Base-by-base conservation (phyloP, 495 filamentous ascomycete species). In the Neurospora tetrasperma region DNA sequence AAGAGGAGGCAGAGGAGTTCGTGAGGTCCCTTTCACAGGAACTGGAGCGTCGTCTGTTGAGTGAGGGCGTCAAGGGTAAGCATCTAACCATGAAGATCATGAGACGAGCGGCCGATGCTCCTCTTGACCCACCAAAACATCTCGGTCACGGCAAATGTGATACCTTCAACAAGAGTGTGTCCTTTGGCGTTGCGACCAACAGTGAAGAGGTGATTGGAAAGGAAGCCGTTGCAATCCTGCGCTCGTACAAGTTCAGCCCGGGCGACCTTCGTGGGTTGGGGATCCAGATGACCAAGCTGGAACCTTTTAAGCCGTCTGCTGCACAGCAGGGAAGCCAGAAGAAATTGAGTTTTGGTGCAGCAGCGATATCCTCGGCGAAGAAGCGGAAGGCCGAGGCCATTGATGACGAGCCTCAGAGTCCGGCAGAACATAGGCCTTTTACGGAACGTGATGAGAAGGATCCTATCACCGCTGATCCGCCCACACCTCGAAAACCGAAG, bases 101-200 rank as follows among this genome's bases (percentile, higher is more conserved):
- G 92, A 86, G 90, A 75, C 89, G 94, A 70, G 88, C 96, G 23
- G 81, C 88, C 42, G 92, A 98, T 82, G 95, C 95, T 7, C 95
- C 96, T 4, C 82, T 97, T 42, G 94, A 97, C 80, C 94, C 96
- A 3, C 91, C 93, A 8, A 99, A 99, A 77, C 93, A 97, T 83
- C 86, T 99, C 4, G 96, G 96, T 0, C 94, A 97, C 81, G 96
- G 96, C 0, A 94, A 96, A 84, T 98, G 95, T 77, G 96, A 98
- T 78, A 91, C 88, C 0, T 94, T 92, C 83, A 97, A 93, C 81
- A 97, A 94, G 79, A 97, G 94, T 73, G 81, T 91, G 5, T 81
- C 87, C 6, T 90, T 99, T 68, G 93, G 94, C 2, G 89, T 96
- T 20, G 88, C 94, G 23, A 97, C 96, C 0, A 92, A 94, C 78